These are phyloP conservation scores for Laburnicola sp. DNA, from an alignment of 2,329 filamentous ascomycete genomes.

Conservation along the genomic window DNA sequence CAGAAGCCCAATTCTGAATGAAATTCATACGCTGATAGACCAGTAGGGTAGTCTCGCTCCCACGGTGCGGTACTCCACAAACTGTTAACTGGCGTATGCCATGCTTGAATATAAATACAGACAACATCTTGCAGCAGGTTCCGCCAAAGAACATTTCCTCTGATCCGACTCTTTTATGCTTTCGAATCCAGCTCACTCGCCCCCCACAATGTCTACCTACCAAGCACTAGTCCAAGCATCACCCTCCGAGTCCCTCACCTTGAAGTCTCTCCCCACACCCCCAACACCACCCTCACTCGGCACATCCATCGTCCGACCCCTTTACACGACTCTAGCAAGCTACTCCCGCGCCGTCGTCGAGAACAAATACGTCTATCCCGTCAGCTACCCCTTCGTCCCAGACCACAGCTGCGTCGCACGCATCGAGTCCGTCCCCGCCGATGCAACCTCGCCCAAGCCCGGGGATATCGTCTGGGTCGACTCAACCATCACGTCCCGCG, in stretches of 20 bases:
- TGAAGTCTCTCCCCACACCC: slow-evolving; percentile 41
- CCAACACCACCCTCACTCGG: slow-evolving; percentile 28
- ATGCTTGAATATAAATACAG: too few relatives aligned
- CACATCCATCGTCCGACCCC: slow-evolving; percentile 46
- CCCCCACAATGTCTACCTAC: background rate
- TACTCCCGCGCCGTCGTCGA: slow-evolving; percentile 35
- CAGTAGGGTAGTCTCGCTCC: too few relatives aligned
- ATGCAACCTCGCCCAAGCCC: slow-evolving; percentile 38
- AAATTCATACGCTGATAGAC: too few relatives aligned
- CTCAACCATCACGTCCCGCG: slow-evolving; percentile 41
- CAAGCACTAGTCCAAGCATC: slow-evolving; percentile 35
- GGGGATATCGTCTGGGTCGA: slow-evolving; percentile 48
- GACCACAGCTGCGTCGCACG: slow-evolving; percentile 43
- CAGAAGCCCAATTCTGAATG: too few relatives aligned
- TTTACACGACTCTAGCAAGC: slow-evolving; percentile 27
- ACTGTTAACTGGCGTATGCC: too few relatives aligned
- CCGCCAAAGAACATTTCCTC: too few relatives aligned
- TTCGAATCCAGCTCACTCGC: too few relatives aligned
- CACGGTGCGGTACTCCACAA: too few relatives aligned
- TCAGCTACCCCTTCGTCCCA: slow-evolving; percentile 41
- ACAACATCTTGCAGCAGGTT: too few relatives aligned
- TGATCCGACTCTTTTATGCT: too few relatives aligned
- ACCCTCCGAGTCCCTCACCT: slow-evolving; percentile 22
- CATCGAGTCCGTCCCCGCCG: slow-evolving; percentile 41
- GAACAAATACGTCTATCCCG: slow-evolving; percentile 31